phyloP scores from a whole-genome alignment of 306 rosid genomes.

The Quercus variabilis region DNA sequence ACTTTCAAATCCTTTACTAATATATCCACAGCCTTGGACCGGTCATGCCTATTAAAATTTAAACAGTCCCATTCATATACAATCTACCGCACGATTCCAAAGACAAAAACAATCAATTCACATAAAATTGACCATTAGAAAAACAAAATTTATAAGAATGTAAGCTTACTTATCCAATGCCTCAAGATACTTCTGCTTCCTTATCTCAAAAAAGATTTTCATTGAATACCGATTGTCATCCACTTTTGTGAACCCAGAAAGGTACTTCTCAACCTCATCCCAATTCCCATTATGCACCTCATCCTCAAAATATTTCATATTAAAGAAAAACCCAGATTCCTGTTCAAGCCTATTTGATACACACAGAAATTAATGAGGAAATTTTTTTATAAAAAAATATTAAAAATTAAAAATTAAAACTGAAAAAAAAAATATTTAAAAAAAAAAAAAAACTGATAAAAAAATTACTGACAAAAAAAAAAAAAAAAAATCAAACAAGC shows the following conservation, averaged over 20 bases:
- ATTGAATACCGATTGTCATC: slow-evolving; percentile 96
- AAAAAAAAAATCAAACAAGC: background rate
- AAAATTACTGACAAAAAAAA: slow-evolving; percentile 7
- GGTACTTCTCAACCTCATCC: slow-evolving; percentile 97
- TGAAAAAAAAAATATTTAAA: background rate
- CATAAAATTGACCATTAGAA: background rate
- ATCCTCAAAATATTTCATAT: slow-evolving; percentile 97
- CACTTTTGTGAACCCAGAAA: slow-evolving; percentile 96
- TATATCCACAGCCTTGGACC: slow-evolving; percentile 90
- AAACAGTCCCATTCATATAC: slow-evolving; percentile 10
- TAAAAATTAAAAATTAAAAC: no score
- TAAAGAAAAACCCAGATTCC: slow-evolving; percentile 98
- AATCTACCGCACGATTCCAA: slow-evolving; percentile 2
- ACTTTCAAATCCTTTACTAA: slow-evolving; percentile 88
- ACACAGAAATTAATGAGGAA: slow-evolving; percentile 27
- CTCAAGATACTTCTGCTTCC: slow-evolving; percentile 97
- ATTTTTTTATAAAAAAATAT: no score
- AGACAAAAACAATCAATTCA: slow-evolving; percentile 8
- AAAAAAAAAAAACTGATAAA: slow-evolving; percentile 17
- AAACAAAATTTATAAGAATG: slow-evolving; percentile 10
- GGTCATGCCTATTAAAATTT: slow-evolving; percentile 67
- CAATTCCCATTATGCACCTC: slow-evolving; percentile 98
- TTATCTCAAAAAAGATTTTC: slow-evolving; percentile 98
- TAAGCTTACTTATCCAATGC: slow-evolving; percentile 91
- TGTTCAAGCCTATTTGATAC: slow-evolving; percentile 73